A percentile compares a stretch with the other conserved stretches of the same genome.
Evolutionary conservation across 2,329 filamentous ascomycete species (phyloP).

Genomic region (Hymenoscyphus linearis): DNA sequence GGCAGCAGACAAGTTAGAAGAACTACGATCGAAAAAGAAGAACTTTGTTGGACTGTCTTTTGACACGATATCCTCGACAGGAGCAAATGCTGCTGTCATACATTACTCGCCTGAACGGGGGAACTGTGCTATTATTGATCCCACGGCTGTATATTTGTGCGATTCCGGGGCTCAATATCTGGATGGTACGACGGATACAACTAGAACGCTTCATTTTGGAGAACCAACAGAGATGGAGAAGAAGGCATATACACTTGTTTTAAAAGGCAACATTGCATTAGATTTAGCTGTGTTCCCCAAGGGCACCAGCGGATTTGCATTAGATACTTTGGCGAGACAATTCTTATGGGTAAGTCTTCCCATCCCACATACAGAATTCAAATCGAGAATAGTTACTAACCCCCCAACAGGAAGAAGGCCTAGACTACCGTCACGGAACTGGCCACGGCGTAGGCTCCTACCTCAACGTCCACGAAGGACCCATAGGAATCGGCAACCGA

Average conservation of each 20-base stretch:
- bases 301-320: constrained; percentile 86
- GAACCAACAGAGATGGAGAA: constrained; percentile 76
- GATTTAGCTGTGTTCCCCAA: constrained; percentile 88
- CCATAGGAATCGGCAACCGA: constrained; percentile 90
- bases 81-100: constrained; percentile 78
- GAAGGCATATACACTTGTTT: constrained; percentile 85
- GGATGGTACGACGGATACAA: constrained; percentile 95
- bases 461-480: constrained; percentile 94
- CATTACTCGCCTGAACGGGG: constrained; percentile 89
- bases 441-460: constrained; percentile 94
- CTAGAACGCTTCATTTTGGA: constrained; percentile 87
- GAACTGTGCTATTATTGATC: constrained; percentile 77
- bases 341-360: constrained; percentile 69
- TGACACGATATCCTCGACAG: constrained; percentile 91
- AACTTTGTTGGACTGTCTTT: constrained; percentile 89
- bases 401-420: constrained; percentile 54
- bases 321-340: constrained; percentile 84
- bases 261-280: constrained; percentile 89
- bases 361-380: background rate
- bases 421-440: constrained; percentile 95
- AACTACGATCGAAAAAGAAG: constrained; percentile 60
- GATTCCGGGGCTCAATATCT: constrained; percentile 96
- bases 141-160: constrained; percentile 82
- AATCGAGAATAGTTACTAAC: constrained; percentile 6
- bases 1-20: constrained; percentile 86